Base-by-base conservation (phyloP, 2,329 filamentous ascomycete genomes). In the Salinomyces thailandicus region DNA sequence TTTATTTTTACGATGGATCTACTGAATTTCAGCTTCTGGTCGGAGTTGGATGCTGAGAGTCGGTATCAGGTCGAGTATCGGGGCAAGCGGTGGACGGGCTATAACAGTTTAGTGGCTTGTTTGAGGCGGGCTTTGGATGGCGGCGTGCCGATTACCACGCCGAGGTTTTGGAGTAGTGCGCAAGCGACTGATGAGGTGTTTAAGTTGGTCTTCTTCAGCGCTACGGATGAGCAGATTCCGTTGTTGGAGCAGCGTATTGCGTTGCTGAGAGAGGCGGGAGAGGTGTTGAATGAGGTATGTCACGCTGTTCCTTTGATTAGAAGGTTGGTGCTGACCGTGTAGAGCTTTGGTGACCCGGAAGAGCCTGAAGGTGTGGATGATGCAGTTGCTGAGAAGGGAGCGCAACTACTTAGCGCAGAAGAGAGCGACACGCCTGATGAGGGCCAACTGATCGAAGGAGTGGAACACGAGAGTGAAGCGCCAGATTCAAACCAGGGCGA, bases 1-100 rank as follows among this genome's bases (percentile, higher is more conserved):
- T 96, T 98, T 57, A 89, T 98, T 51, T 96, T 98, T 58, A 85
- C 84, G 14, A 93, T 98, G 85, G 91, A 98, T 58, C 61, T 98
- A 18, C 66, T 98, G 34, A 98, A 98, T 58, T 98, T 96, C 57
- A 93, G 52, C 15, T 98, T 98, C 60, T 98, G 91, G 91, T 93
- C 85, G 11, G 79, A 84, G 35, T 62, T 69, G 41, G 53, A 60
- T 2, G 78, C 82, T 8, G 71, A 77, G 4, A 77, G 89, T 50
- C 72, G 85, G 8, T 98, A 89, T 59, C 73, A 81, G 7, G 73
- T 98, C 28, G 79, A 84, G 39, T 96, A 95, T 60, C 73, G 72
- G 31, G 86, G 77, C 18, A 79, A 75, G 59, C 75, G 63, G 39
- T 96, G 86, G 85, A 95, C 86, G 0, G 91, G 91, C 3, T 98